Evolutionary conservation across 257 asterid species (phyloP).

Genomic region (Gentiana macrophylla): DNA sequence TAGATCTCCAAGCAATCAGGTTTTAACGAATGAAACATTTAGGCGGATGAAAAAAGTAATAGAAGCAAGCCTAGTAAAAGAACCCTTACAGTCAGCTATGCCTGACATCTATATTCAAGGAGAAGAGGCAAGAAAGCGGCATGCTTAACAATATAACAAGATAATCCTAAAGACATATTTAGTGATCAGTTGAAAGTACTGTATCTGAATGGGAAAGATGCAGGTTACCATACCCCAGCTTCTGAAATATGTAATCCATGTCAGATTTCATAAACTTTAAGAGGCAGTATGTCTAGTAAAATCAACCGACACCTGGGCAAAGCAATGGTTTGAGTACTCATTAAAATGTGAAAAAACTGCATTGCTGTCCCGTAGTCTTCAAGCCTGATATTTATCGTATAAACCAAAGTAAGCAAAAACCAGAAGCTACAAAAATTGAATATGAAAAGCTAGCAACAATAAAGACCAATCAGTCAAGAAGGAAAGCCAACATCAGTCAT

Average conservation of each 20-base stretch:
- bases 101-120: no score
- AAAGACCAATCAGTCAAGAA: neutral
- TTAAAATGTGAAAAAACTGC: constrained; percentile 89
- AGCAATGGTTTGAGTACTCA: constrained; percentile 77
- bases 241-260: constrained; percentile 83
- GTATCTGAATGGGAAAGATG: neutral
- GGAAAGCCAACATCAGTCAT: neutral
- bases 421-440: neutral
- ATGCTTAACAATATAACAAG: neutral
- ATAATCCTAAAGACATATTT: neutral
- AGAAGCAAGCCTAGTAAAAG: no score
- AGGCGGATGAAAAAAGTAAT: no score
- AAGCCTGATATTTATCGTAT: constrained; percentile 34
- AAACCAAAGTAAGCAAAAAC: neutral
- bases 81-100: neutral
- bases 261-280: constrained; percentile 77
- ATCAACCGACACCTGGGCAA: constrained; percentile 59
- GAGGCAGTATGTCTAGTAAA: constrained; percentile 67
- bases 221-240: constrained; percentile 57
- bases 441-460: neutral
- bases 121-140: neutral
- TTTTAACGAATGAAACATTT: no score
- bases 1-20: no score
- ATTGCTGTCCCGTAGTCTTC: constrained; percentile 90
- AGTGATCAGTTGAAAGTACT: neutral